Evolutionary conservation across 2,329 filamentous ascomycete species (phyloP), one percentile per base, ranked within the genome.

Genomic region (Hymenotorrendiella dingleyae): DNA sequence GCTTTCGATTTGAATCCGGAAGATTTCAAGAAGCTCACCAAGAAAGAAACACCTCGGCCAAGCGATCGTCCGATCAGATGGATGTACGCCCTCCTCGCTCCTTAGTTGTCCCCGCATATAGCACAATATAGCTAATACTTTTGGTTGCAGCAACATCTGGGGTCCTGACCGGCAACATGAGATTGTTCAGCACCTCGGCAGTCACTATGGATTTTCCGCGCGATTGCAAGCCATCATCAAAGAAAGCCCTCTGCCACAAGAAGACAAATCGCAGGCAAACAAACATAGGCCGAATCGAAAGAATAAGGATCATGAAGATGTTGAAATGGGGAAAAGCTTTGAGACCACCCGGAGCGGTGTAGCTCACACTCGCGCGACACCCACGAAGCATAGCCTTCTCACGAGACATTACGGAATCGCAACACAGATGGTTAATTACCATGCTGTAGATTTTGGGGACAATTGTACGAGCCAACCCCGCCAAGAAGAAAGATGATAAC

Each of bases 401-500:
- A n/a, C n/a, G n/a, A n/a, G n/a, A n/a, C 64, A 48, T 54, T 72
- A 47, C 66, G 66, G 47, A 37, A 76, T 87, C 30, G 75, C 83
- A 5, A 73, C 84, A 48, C 74, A 82, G 42, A 81, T 86, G n/a
- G 83, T 83, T 69, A 84, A 87, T 59, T 89, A 84, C 61, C 82
- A 80, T 11, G 83, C 82, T 1, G 74, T 86, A 11, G 84, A 89
- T 54, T 76, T 82, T 60, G 84, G 82, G 0, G 65, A 71, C 12
- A 72, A 70, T 59, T 86, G 82, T 79, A 65, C 54, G 69, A 59
- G 36, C 12, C 21, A 6, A 12, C n/a, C n/a, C n/a, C n/a, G n/a
- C n/a, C n/a, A n/a, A n/a, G n/a, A n/a, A n/a, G n/a, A n/a, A n/a
- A n/a, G n/a, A n/a, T n/a, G n/a, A n/a, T n/a, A n/a, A n/a, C n/a